Evolutionary conservation across 2,329 filamentous ascomycete genomes (phyloP).

Genomic region (Helminthosporium solani): DNA sequence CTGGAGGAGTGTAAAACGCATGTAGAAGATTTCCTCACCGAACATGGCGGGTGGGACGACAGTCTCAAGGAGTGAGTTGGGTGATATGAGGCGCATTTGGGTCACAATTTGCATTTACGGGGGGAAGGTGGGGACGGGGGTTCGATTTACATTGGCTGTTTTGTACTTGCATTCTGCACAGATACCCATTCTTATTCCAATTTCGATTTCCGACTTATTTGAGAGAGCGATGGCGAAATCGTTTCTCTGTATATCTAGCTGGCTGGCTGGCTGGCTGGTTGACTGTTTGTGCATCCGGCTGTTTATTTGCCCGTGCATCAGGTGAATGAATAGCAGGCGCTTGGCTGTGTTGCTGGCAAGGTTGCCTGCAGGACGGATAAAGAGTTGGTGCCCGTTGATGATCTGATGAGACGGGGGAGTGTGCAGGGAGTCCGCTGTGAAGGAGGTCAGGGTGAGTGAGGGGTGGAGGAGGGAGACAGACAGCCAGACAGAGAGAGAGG

Average conservation of each 20-base stretch:
- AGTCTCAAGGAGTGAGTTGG: slow-evolving; percentile 43
- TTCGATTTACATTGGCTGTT: slow-evolving; percentile 12
- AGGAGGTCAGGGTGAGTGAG: no score
- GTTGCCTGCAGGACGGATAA: no score
- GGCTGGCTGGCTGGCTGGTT: no score
- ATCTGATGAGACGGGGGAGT: not conserved
- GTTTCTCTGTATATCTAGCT: no score
- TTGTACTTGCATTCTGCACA: slow-evolving; percentile 26
- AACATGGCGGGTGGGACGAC: slow-evolving; percentile 87
- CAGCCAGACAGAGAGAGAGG: no score
- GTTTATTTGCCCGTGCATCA: no score
- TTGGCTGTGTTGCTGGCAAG: slow-evolving; percentile 1
- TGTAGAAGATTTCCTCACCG: slow-evolving; percentile 70
- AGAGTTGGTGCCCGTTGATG: no score
- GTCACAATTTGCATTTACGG: slow-evolving; percentile 14
- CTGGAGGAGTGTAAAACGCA: slow-evolving; percentile 72
- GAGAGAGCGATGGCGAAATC: not conserved
- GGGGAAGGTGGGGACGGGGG: no score
- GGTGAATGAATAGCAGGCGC: no score
- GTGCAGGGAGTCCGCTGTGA: no score
- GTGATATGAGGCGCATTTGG: slow-evolving; percentile 4
- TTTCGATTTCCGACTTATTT: not conserved
- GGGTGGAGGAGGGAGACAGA: no score
- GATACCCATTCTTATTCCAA: slow-evolving; percentile 37
- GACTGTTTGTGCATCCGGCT: no score